Evolutionary conservation across 164 flowering plant genomes (phyloP), one percentile per base, ranked within the genome.

Genomic region (Stephania yunnanensis): DNA sequence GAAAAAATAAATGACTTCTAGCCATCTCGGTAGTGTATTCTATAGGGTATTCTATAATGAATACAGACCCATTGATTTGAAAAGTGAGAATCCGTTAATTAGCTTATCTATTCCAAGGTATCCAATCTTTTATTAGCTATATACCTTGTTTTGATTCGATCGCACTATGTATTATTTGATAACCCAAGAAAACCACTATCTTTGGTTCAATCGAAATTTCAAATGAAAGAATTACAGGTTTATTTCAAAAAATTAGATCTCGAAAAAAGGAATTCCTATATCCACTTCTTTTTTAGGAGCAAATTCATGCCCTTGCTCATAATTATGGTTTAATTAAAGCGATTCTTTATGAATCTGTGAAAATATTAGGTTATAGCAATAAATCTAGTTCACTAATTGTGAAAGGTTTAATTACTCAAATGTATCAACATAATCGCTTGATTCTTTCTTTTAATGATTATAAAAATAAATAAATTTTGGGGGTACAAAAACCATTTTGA

Each of bases 291-390:
- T 69, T 69, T 69, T 46, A 36, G 0, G 46, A 30, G 48, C 36
- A 31, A 36, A 69, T 69, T 36, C 4, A 36, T 69, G 46, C 71
- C 46, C 50, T 44, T 69, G 22, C 71, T 69, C 13, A 69, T 69
- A 25, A 45, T 69, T 42, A 42, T 69, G 71, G 5, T 44, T 44
- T 69, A 69, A 69, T 19, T 69, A 69, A 5, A 66, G 30, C 69
- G 15, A 66, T 66, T 66, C 69, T 66, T 30, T 0, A 15, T 19
- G 63, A 55, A 55, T 19, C 12, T n/a, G n/a, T 66, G 69, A 4
- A 30, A 66, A 66, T 8, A 29, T 66, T 66, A 29, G 69, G 69
- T 66, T 66, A 66, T 66, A 42, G 29, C 15, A 66, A 66, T 25
- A 66, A 66, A 66, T 66, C 69, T 9, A 66, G 44, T 66, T 29